Percentiles rank a stretch among this genome's conserved stretches.
Conservation (phyloP, 371 early-diverging fungal genomes). For the Apophysomyces variabilis region DNA sequence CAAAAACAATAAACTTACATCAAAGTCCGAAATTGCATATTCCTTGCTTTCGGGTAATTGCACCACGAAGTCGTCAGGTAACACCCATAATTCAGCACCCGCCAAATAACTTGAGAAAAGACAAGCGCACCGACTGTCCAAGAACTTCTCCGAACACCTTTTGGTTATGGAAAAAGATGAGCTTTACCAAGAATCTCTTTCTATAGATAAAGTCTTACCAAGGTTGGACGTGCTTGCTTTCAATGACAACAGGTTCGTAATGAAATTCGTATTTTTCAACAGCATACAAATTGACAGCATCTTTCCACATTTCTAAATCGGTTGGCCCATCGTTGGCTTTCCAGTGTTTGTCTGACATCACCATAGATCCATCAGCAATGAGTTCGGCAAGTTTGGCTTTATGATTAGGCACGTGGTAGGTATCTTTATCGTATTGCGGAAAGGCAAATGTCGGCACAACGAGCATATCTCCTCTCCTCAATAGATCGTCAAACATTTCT, state of each 20-base stretch:
- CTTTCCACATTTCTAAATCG: slow-evolving; percentile 41
- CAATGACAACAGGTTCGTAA: slow-evolving; percentile 53
- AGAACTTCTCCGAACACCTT: slow-evolving; percentile 54
- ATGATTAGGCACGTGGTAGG: slow-evolving; percentile 30
- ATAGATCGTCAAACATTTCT: slow-evolving; percentile 33
- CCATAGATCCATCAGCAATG: slow-evolving; percentile 32
- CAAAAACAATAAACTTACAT: slow-evolving; percentile 33
- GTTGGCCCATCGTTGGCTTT: slow-evolving; percentile 51
- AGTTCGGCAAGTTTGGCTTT: slow-evolving; percentile 36
- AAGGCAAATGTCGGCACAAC: slow-evolving; percentile 50
- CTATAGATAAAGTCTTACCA: slow-evolving; percentile 31
- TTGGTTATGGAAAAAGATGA: background rate
- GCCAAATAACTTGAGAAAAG: slow-evolving; percentile 46
- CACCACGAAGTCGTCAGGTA: slow-evolving; percentile 49
- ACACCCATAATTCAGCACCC: slow-evolving; percentile 53
- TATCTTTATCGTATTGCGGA: slow-evolving; percentile 17
- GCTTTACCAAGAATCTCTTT: background rate
- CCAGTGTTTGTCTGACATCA: slow-evolving; percentile 48
- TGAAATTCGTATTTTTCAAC: slow-evolving; percentile 51
- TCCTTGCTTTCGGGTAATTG: slow-evolving; percentile 35
- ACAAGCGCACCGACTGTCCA: slow-evolving; percentile 53
- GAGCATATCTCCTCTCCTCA: slow-evolving; percentile 43
- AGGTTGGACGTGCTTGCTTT: slow-evolving; percentile 44
- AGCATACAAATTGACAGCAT: slow-evolving; percentile 37
- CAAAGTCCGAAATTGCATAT: slow-evolving; percentile 44